Evolutionary conservation across 257 asterid genomes (phyloP).

Genomic region (Capsicum pubescens): DNA sequence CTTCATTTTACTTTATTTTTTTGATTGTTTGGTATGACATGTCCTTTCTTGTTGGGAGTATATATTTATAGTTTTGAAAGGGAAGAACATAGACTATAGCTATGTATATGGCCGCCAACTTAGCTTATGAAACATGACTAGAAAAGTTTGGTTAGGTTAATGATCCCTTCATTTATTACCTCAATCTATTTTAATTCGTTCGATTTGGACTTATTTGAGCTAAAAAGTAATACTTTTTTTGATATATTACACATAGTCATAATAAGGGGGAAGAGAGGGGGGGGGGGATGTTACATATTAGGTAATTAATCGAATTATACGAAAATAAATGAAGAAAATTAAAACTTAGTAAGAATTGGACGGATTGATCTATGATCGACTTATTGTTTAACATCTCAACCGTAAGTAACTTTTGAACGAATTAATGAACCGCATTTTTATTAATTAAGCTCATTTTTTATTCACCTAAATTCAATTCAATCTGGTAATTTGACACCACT

Average conservation of each 20-base stretch:
- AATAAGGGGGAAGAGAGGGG: too few relatives aligned
- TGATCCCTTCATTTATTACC: neutral
- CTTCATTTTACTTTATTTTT: slow-evolving; percentile 30
- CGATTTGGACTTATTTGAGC: neutral
- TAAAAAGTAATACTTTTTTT: neutral
- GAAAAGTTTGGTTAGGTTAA: neutral
- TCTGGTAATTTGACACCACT: neutral
- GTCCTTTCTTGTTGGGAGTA: slow-evolving; percentile 8
- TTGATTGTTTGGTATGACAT: slow-evolving; percentile 6
- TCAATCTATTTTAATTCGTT: neutral
- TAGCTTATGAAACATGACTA: neutral
- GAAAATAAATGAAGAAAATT: too few relatives aligned
- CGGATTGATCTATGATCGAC: neutral
- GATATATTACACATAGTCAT: too few relatives aligned
- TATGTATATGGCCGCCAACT: neutral
- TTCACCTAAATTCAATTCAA: neutral
- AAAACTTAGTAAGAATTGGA: neutral
- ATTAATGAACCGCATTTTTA: neutral
- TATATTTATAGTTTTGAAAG: slow-evolving; percentile 20
- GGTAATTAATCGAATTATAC: too few relatives aligned
- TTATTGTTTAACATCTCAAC: neutral
- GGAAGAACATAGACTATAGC: neutral
- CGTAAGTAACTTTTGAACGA: neutral
- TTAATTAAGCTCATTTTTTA: neutral
- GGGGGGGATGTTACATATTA: too few relatives aligned